Evolutionary conservation across 352 stramenopile species (phyloP).

Genomic region (Aphanomyces euteiches): DNA sequence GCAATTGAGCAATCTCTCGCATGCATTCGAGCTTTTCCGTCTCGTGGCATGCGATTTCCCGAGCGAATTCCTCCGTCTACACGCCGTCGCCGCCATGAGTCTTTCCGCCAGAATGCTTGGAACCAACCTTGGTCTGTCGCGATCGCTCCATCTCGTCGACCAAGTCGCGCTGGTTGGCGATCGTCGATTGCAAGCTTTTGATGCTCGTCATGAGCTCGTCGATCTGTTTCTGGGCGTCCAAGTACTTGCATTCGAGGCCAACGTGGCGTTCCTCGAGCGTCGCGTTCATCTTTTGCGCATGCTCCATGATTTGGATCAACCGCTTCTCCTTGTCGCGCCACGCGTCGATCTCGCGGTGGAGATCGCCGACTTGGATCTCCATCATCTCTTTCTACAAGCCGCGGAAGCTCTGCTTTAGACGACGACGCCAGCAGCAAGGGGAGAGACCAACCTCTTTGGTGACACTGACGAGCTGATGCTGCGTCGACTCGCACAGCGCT

Average conservation of each 20-base stretch:
- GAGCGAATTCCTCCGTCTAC: conserved; percentile 11
- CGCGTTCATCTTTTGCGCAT: conserved; percentile 17
- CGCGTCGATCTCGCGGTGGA: conserved; percentile 14
- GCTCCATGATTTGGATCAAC: conserved; percentile 30
- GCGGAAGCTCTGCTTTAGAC: too few relatives aligned
- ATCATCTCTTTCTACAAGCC: conserved; percentile 17
- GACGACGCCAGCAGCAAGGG: neutral
- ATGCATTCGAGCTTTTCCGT: conserved; percentile 30
- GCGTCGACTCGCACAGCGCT: conserved; percentile 35
- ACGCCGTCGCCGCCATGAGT: neutral
- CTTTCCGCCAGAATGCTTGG: neutral
- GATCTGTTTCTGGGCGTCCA: conserved; percentile 20
- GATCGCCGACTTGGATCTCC: conserved; percentile 14
- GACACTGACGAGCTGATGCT: conserved; percentile 30
- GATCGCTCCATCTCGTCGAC: conserved; percentile 25
- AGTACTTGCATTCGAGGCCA: conserved; percentile 17
- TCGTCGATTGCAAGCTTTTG: conserved; percentile 19
- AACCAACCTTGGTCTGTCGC: conserved; percentile 13
- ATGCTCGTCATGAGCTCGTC: conserved; percentile 21
- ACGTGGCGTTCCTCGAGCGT: conserved; percentile 12
- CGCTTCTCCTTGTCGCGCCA: conserved; percentile 24
- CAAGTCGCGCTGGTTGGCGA: conserved; percentile 23
- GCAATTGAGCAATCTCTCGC: conserved; percentile 39
- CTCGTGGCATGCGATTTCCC: neutral
- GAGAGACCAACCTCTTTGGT: conserved; percentile 22